Conservation (phyloP, 208 protist species). For the Leishmania gerbilli region DNA sequence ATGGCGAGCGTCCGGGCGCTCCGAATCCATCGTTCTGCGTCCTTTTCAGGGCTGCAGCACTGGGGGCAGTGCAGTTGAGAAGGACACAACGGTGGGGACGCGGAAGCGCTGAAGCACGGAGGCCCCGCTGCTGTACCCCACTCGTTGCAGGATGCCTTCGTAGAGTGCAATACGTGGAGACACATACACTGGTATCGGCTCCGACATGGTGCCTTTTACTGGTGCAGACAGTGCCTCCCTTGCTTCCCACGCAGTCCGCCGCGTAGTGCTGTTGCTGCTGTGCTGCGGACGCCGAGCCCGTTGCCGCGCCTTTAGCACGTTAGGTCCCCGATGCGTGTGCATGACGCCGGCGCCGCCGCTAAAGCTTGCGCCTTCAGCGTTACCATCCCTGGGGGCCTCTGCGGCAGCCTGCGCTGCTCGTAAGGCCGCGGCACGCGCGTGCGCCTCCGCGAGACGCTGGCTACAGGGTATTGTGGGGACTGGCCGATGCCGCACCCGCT, state of each 20-base stretch:
- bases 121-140: conserved; percentile 49
- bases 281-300: neutral
- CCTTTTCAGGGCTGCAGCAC: conserved; percentile 28
- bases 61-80: conserved; percentile 45
- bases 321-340: conserved; percentile 6
- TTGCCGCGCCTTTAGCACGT: conserved; percentile 1
- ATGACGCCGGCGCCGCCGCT: neutral
- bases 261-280: neutral
- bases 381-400: neutral
- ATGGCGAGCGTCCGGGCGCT: neutral
- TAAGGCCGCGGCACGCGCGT: conserved; percentile 41
- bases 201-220: neutral
- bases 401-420: conserved; percentile 26
- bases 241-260: neutral
- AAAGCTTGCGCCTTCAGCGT: neutral
- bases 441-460: conserved; percentile 46
- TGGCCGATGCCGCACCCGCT: conserved; percentile 39
- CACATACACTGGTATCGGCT: conserved; percentile 6
- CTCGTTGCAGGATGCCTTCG: conserved; percentile 35
- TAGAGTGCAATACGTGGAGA: conserved; percentile 28
- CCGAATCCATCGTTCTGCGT: neutral
- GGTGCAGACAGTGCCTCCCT: neutral
- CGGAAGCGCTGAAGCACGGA: conserved; percentile 36
- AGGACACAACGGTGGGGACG: conserved; percentile 47
- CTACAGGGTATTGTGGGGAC: conserved; percentile 58